These are phyloP conservation scores for Aspergillus affinis DNA, from an alignment of 495 filamentous ascomycete species.

Conservation along the genomic window DNA sequence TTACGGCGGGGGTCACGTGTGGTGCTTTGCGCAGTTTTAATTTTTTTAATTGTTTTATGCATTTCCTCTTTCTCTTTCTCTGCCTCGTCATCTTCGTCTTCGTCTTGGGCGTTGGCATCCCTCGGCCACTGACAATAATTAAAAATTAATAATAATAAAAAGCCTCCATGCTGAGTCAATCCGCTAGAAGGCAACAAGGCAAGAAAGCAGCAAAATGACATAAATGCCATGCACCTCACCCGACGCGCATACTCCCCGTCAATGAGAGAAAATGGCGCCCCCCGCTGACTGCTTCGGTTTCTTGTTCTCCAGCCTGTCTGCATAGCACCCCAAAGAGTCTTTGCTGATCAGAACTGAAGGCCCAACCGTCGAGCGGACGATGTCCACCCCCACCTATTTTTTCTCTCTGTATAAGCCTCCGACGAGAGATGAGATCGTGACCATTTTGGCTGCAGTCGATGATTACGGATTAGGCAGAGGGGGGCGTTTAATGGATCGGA, in stretches of 20 bases:
- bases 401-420: too few species aligned
- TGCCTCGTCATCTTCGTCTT: background rate
- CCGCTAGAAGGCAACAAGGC: background rate
- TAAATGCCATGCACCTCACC: background rate
- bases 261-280: background rate
- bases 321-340: background rate
- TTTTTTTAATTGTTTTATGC: too few species aligned
- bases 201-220: background rate
- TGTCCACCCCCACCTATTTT: background rate
- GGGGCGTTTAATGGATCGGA: background rate
- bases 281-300: background rate
- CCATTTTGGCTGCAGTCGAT: too few species aligned
- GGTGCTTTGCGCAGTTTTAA: constrained; percentile 1
- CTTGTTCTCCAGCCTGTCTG: background rate
- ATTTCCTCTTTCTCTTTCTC: background rate
- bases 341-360: background rate
- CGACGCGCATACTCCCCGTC: background rate
- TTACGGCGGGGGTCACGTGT: constrained; percentile 13
- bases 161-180: background rate
- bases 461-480: too few species aligned
- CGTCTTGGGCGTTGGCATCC: background rate
- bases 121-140: too few species aligned
- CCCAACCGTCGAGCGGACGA: background rate
- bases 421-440: too few species aligned
- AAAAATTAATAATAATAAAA: background rate